These are phyloP conservation scores for Vanilla planifolia DNA, from an alignment of 106 monocot species.

Conservation along the genomic window DNA sequence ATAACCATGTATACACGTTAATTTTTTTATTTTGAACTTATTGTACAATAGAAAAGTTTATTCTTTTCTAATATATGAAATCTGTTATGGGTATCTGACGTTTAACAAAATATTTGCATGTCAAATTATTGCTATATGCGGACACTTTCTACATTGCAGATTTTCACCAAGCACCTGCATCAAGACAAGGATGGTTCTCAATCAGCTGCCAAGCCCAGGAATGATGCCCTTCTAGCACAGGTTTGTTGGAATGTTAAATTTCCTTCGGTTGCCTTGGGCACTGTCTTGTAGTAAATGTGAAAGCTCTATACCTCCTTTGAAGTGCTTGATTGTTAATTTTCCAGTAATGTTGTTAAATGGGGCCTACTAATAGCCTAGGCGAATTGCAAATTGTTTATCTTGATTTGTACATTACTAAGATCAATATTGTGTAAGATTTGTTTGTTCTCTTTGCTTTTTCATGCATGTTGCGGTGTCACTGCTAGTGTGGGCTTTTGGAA, in stretches of 20 bases:
- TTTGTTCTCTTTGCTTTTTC: too few relatives aligned
- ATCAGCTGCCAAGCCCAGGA: constrained; percentile 28
- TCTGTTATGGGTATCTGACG: too few relatives aligned
- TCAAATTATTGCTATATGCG: neutral
- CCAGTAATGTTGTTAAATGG: too few relatives aligned
- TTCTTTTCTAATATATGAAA: neutral
- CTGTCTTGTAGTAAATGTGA: neutral
- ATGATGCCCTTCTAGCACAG: constrained; percentile 47
- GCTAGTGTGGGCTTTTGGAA: too few relatives aligned
- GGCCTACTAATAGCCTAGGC: too few relatives aligned
- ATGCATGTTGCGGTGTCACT: too few relatives aligned
- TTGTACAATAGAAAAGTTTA: neutral
- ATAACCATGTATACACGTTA: neutral
- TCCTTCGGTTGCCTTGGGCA: neutral
- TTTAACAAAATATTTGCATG: neutral
- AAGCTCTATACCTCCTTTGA: too few relatives aligned
- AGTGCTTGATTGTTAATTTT: too few relatives aligned
- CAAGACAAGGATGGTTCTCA: constrained; percentile 23
- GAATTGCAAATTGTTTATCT: too few relatives aligned
- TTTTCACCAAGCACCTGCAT: constrained; percentile 43
- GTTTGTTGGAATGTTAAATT: constrained; percentile 11
- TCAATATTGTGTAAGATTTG: too few relatives aligned
- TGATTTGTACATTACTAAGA: too few relatives aligned
- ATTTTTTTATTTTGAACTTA: neutral
- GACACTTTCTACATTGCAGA: constrained; percentile 14